phyloP scores from a whole-genome alignment of 768 basidiomycete genomes.

The Suillus occidentalis region DNA sequence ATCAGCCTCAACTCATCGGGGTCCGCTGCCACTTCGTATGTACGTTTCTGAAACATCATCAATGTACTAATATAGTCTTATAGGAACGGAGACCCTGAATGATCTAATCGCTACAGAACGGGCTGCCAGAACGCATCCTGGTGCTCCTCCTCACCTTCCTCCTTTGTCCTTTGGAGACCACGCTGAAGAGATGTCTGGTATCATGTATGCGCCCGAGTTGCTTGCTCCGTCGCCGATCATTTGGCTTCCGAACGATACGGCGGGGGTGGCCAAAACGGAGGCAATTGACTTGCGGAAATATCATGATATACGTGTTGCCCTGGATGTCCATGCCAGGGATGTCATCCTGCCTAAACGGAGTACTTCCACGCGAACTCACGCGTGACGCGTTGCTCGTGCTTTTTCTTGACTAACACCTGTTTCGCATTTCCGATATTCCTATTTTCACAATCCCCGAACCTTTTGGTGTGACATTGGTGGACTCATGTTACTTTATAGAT shows the following conservation, averaged over 20 bases:
- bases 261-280: conserved; percentile 72
- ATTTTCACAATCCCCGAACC: neutral
- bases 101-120: conserved; percentile 78
- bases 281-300: conserved; percentile 75
- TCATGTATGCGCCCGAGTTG: conserved; percentile 81
- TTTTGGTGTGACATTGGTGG: neutral
- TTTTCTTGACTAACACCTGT: neutral
- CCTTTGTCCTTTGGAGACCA: conserved; percentile 71
- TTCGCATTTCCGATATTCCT: neutral
- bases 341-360: conserved; percentile 44
- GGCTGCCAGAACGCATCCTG: conserved; percentile 74
- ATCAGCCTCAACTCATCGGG: conserved; percentile 50
- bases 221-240: conserved; percentile 77
- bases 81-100: conserved; percentile 77
- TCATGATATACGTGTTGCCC: conserved; percentile 66
- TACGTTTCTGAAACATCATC: conserved; percentile 15
- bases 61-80: conserved; percentile 11
- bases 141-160: conserved; percentile 72
- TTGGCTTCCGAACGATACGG: conserved; percentile 81
- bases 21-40: conserved; percentile 69
- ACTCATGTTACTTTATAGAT: conserved; percentile 5
- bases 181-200: conserved; percentile 72
- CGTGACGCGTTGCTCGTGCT: conserved; percentile 1
- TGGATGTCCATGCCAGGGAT: conserved; percentile 60
- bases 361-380: neutral